Evolutionary conservation across 2,329 filamentous ascomycete species (phyloP), one percentile per base, ranked within the genome.

Genomic region (Aspergillus fumigatiaffinis): DNA sequence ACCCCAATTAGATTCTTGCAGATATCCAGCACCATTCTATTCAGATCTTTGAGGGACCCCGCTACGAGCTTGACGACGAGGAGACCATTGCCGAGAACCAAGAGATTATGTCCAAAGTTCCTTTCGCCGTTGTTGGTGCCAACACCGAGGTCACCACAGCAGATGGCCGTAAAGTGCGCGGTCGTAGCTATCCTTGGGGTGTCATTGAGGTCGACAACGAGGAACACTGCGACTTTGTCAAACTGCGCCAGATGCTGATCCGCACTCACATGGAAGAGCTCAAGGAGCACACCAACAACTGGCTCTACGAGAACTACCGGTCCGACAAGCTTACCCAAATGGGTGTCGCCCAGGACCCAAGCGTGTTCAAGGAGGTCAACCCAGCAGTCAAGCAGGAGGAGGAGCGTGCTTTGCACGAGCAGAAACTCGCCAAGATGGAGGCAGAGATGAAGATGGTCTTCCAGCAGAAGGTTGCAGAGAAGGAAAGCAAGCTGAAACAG

Each of bases 401-500:
- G 81, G 94, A 99, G 84, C 91, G 94, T 71, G 88, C 90, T 63
- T 84, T 99, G 68, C 94, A 99, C 84, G 94, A 99, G 81, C 92
- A 97, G 84, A 99, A 99, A 84, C 91, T 99, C 69, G 91, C 93
- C 78, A 99, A 99, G 91, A 99, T 99, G 94, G 94, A 99, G 80
- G 87, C 92, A 72, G 94, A 99, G 79, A 99, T 99, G 94, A 99
- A 99, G 91, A 96, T 97, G 91, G 94, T 99, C 68, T 99, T 99
- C 91, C 94, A 97, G 78, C 94, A 99, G 77, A 99, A 99, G 89
- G 94, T 99, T 32, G 87, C 91, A 66, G 94, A 99, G 79, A 99
- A 99, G 84, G 94, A 99, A 81, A 96, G 91, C 86, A 99, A 99
- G 82, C 83, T 99, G 76, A 96, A 96, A 82, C 94, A 97, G 82